Conservation (phyloP, 192 early-diverging fungal genomes). For the Podila verticillata region DNA sequence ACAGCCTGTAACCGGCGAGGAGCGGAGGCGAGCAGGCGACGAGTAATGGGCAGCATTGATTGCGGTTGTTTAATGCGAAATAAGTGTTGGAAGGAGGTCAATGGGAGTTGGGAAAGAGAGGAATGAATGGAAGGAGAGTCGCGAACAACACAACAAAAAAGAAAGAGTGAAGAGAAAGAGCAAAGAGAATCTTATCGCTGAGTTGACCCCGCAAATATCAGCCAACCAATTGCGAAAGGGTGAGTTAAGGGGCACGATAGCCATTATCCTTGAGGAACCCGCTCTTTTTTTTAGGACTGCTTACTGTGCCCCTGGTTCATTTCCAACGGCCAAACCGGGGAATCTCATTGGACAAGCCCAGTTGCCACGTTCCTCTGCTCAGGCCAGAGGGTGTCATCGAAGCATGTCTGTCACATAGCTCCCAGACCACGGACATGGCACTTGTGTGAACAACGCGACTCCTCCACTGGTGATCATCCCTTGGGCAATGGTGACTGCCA, state of each 20-base stretch:
- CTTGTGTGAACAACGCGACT: background rate
- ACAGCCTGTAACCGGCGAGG: background rate
- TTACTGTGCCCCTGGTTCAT: too few relatives aligned
- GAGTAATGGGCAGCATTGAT: slow-evolving; percentile 5
- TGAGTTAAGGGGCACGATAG: background rate
- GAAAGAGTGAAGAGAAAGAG: background rate
- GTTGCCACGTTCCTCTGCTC: too few relatives aligned
- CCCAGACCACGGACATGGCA: background rate
- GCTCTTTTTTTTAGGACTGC: background rate
- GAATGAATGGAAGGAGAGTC: background rate
- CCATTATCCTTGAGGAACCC: background rate
- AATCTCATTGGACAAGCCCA: too few relatives aligned
- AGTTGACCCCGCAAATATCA: background rate
- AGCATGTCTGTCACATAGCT: too few relatives aligned
- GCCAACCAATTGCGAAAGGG: background rate
- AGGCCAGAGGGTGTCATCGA: too few relatives aligned
- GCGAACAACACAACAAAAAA: background rate
- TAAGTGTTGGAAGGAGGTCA: background rate
- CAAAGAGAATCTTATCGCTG: background rate
- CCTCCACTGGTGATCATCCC: too few relatives aligned
- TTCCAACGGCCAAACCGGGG: too few relatives aligned
- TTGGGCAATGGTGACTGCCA: background rate
- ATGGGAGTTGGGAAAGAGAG: background rate
- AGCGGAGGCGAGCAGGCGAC: slow-evolving; percentile 6
- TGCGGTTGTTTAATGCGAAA: background rate